Conservation (phyloP, 805 yeast species). For the Metschnikowia reukaufii region DNA sequence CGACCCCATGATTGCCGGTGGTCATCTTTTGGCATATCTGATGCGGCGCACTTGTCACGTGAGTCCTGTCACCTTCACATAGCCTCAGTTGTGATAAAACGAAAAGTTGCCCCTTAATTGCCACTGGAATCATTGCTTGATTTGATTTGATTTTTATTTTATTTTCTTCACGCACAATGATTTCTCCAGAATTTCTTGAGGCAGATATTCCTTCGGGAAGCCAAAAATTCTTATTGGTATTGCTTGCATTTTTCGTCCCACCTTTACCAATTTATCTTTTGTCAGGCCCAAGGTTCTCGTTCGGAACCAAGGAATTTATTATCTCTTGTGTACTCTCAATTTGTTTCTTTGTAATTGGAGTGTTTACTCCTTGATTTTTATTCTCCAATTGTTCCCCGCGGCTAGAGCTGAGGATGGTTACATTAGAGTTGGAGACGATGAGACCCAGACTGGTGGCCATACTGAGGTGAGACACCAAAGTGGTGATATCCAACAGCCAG, state of each 20-base stretch:
- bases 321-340: constrained; percentile 30
- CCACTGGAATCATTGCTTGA: background rate
- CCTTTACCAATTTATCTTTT: constrained; percentile 39
- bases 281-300: constrained; percentile 26
- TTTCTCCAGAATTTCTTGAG: constrained; percentile 16
- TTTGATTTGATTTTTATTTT: background rate
- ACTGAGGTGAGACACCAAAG: constrained; percentile 9
- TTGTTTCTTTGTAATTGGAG: constrained; percentile 30
- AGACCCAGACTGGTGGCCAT: background rate
- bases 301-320: constrained; percentile 36
- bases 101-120: background rate
- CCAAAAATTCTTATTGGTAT: constrained; percentile 28
- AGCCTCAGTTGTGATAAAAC: background rate
- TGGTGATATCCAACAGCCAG: constrained; percentile 8
- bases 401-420: constrained; percentile 21
- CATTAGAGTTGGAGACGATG: constrained; percentile 24
- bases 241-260: constrained; percentile 36
- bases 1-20: too few relatives aligned
- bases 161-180: constrained; percentile 2
- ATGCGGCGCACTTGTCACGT: background rate
- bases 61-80: background rate
- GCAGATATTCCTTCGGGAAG: constrained; percentile 14
- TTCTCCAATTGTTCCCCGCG: constrained; percentile 23
- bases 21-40: too few relatives aligned
- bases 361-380: constrained; percentile 31